These are phyloP conservation scores for Cornus controversa DNA, from an alignment of 148 eudicot genomes.

Conservation along the genomic window DNA sequence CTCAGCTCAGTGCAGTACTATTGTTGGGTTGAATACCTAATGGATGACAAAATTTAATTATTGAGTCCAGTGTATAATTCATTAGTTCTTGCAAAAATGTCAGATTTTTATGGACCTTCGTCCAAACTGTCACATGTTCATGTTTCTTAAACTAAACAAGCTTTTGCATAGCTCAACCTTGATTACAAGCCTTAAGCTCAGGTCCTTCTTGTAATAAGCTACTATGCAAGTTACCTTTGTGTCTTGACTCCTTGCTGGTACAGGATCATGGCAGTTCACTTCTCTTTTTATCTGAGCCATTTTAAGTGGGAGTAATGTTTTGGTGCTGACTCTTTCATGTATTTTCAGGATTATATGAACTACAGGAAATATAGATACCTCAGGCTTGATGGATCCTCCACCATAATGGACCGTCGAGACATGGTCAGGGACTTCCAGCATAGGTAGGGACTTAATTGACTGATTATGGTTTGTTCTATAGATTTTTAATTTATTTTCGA, in stretches of 20 bases:
- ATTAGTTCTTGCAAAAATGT: not conserved
- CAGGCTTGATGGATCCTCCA: slow-evolving; percentile 96
- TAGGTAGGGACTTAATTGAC: slow-evolving; percentile 41
- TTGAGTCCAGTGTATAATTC: not conserved
- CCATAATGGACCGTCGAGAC: slow-evolving; percentile 96
- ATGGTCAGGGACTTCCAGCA: slow-evolving; percentile 98
- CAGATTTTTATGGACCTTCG: too few relatives aligned
- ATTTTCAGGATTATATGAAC: slow-evolving; percentile 92
- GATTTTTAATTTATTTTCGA: not conserved
- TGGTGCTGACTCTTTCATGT: slow-evolving; percentile 15
- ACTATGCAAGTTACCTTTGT: slow-evolving; percentile 5
- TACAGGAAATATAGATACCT: slow-evolving; percentile 89
- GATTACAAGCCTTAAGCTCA: not conserved
- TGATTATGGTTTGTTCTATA: not conserved
- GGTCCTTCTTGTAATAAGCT: slow-evolving; percentile 2
- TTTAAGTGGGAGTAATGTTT: not conserved
- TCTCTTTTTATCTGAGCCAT: not conserved
- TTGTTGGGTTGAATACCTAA: too few relatives aligned
- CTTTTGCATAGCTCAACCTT: not conserved
- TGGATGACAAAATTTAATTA: not conserved
- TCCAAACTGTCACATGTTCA: too few relatives aligned
- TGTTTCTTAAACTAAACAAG: not conserved
- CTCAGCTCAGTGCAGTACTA: not conserved
- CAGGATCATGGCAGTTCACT: not conserved
- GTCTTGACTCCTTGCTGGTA: slow-evolving; percentile 2